Conservation (phyloP, 2,329 filamentous ascomycete genomes). For the Hypoxylon sp. region DNA sequence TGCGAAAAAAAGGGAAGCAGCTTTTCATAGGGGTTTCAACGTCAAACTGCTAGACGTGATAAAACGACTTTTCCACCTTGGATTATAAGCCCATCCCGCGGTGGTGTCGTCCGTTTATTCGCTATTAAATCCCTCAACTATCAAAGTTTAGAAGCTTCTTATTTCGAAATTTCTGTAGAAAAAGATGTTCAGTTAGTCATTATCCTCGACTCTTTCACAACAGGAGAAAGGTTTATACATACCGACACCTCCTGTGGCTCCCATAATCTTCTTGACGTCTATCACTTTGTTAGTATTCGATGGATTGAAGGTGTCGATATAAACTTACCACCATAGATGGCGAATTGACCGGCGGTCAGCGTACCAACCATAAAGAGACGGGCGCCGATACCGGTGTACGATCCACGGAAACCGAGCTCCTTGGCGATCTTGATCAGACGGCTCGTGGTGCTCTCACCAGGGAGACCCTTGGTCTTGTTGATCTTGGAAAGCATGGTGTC, state of each 20-base stretch:
- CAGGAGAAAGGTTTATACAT: no score
- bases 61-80: conserved; percentile 33
- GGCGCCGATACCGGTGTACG: conserved; percentile 77
- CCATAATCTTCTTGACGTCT: conserved; percentile 38
- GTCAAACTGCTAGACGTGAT: conserved; percentile 39
- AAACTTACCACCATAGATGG: conserved; percentile 70
- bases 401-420: conserved; percentile 77
- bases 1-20: conserved; percentile 47
- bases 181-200: no score
- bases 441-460: conserved; percentile 77
- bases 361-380: conserved; percentile 80
- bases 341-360: conserved; percentile 77
- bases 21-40: conserved; percentile 39
- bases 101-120: conserved; percentile 41
- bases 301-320: background rate
- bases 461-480: conserved; percentile 81
- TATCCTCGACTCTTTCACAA: no score
- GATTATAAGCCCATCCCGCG: conserved; percentile 17
- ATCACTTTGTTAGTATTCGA: background rate
- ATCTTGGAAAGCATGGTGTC: conserved; percentile 87
- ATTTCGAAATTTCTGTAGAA: conserved; percentile 67
- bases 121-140: conserved; percentile 40
- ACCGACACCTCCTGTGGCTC: conserved; percentile 71
- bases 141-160: conserved; percentile 33
- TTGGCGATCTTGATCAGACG: conserved; percentile 80